Conservation (phyloP, 2,329 filamentous ascomycete species). For the Venturia aucupariae region DNA sequence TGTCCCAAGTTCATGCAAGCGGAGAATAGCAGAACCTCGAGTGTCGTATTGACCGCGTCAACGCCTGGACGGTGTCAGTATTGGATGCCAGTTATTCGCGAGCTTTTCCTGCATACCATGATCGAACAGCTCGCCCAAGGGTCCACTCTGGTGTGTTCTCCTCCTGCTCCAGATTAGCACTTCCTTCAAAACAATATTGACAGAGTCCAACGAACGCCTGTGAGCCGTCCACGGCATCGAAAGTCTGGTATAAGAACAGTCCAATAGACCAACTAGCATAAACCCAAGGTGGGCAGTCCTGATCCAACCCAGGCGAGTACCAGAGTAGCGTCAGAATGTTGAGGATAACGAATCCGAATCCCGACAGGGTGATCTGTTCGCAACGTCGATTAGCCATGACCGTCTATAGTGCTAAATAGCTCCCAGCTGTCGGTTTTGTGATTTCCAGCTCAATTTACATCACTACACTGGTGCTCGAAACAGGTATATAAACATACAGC, state of each 20-base stretch:
- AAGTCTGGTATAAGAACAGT: slow-evolving; percentile 93
- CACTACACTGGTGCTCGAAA: not conserved
- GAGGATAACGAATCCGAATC: slow-evolving; percentile 78
- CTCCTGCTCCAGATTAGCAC: slow-evolving; percentile 31
- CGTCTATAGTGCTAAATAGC: not conserved
- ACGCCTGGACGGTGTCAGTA: slow-evolving; percentile 43
- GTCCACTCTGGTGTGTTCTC: slow-evolving; percentile 84
- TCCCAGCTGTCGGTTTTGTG: not conserved
- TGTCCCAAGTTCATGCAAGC: slow-evolving; percentile 89
- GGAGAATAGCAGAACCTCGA: slow-evolving; percentile 87
- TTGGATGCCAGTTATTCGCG: not conserved
- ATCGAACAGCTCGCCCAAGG: slow-evolving; percentile 92
- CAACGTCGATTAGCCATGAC: slow-evolving; percentile 1
- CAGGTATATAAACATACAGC: not conserved
- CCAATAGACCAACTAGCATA: slow-evolving; percentile 87
- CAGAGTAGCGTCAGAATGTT: slow-evolving; percentile 90
- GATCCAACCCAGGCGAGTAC: slow-evolving; percentile 91
- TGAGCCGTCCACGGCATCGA: slow-evolving; percentile 90
- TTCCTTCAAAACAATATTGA: not conserved
- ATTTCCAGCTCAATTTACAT: not conserved
- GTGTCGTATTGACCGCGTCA: slow-evolving; percentile 90
- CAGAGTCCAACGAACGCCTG: slow-evolving; percentile 60
- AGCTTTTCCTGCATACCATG: slow-evolving; percentile 49
- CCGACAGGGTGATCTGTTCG: slow-evolving; percentile 71
- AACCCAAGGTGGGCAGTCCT: slow-evolving; percentile 90